A percentile compares a stretch with the other conserved stretches of the same genome.
phyloP scores from a whole-genome alignment of 768 basidiomycete species.

The Amyloporia xantha region DNA sequence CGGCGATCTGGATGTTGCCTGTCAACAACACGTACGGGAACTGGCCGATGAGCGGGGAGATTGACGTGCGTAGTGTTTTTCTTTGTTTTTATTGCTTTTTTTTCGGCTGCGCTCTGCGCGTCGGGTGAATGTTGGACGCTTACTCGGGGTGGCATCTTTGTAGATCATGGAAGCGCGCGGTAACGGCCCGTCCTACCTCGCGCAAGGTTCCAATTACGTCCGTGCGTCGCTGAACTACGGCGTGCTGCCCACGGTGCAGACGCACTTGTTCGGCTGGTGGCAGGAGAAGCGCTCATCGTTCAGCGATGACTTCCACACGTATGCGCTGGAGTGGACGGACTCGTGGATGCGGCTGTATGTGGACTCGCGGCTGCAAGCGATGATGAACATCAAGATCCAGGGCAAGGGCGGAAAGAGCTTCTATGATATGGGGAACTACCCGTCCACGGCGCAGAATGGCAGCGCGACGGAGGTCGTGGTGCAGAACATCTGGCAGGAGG shows the following conservation, averaged over 20 bases:
- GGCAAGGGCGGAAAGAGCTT: conserved; percentile 39
- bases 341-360: conserved; percentile 49
- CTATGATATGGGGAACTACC: conserved; percentile 47
- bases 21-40: conserved; percentile 37
- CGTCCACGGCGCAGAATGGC: conserved; percentile 39
- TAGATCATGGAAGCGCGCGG: conserved; percentile 52
- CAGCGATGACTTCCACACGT: conserved; percentile 45
- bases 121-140: background rate
- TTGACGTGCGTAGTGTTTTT: conserved; percentile 39
- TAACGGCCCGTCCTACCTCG: conserved; percentile 36
- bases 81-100: too few relatives aligned
- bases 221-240: conserved; percentile 68
- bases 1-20: conserved; percentile 42
- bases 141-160: background rate
- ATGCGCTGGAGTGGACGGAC: conserved; percentile 54
- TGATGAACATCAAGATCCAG: conserved; percentile 44
- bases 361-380: conserved; percentile 40
- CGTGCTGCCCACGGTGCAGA: conserved; percentile 35
- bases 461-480: conserved; percentile 33
- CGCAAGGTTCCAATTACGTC: conserved; percentile 40
- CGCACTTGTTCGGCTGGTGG: conserved; percentile 38
- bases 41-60: conserved; percentile 53
- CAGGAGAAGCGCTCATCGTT: conserved; percentile 39
- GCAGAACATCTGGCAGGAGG: conserved; percentile 43
- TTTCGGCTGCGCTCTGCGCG: background rate